A percentile compares a stretch with the other conserved stretches of the same genome.
phyloP scores from a whole-genome alignment of 768 basidiomycete genomes.

The Podaxis sp. region DNA sequence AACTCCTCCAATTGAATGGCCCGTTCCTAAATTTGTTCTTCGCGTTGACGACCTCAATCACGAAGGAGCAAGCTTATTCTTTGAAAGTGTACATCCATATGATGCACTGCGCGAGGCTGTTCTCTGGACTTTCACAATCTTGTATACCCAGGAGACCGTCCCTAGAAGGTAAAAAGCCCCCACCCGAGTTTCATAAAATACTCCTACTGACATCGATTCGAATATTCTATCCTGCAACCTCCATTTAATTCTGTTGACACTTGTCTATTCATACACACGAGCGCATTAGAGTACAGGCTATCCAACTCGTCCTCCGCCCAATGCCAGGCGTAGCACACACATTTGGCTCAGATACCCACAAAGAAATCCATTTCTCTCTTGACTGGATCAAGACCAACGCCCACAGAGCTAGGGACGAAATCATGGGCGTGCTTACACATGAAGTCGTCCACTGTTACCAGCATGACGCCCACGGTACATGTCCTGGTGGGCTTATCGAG shows the following conservation, averaged over 20 bases:
- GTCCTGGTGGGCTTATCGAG: conserved; percentile 72
- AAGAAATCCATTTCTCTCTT: conserved; percentile 75
- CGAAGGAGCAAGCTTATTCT: conserved; percentile 56
- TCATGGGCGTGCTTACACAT: conserved; percentile 68
- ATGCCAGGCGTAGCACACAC: conserved; percentile 77
- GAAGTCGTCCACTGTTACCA: conserved; percentile 83
- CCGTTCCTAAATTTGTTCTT: conserved; percentile 54
- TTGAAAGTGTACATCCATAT: conserved; percentile 45
- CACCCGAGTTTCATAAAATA: background rate
- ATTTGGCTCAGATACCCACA: conserved; percentile 48
- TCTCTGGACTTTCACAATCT: conserved; percentile 45
- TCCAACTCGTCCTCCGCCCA: conserved; percentile 58
- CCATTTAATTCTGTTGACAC: background rate
- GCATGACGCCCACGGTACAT: conserved; percentile 56
- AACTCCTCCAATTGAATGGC: conserved; percentile 36
- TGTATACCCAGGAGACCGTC: conserved; percentile 37
- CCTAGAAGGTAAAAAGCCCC: conserved; percentile 33
- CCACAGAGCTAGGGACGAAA: conserved; percentile 53
- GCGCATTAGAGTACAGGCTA: conserved; percentile 44
- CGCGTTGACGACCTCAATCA: conserved; percentile 59
- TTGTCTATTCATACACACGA: background rate
- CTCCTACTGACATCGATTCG: background rate
- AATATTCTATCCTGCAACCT: background rate
- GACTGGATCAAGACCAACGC: conserved; percentile 52
- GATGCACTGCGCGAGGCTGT: conserved; percentile 41